A percentile compares a stretch with the other conserved stretches of the same genome.
Evolutionary conservation across 495 filamentous ascomycete species (phyloP).

Genomic region (Pyrenula aspistea): DNA sequence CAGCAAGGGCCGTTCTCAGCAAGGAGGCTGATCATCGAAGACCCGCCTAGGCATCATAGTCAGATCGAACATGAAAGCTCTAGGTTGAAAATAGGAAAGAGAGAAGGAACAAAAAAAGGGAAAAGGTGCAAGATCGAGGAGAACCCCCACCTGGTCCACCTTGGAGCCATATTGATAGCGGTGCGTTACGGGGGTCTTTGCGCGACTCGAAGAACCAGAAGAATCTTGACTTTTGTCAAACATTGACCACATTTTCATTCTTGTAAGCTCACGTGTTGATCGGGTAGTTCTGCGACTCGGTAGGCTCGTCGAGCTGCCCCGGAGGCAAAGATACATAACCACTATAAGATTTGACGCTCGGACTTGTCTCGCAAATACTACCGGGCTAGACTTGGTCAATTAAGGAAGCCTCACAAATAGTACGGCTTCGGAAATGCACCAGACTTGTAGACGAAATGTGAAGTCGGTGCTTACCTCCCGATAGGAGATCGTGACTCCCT

Average conservation of each 20-base stretch:
- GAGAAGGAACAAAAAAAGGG: no score
- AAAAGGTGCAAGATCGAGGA: not conserved
- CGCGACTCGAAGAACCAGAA: constrained; percentile 67
- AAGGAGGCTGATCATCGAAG: constrained; percentile 49
- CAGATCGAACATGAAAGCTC: no score
- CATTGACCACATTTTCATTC: no score
- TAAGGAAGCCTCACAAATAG: not conserved
- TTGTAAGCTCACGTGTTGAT: constrained; percentile 52
- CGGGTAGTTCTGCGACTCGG: constrained; percentile 41
- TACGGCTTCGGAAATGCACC: no score
- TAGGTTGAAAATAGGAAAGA: no score
- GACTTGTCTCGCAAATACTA: constrained; percentile 38
- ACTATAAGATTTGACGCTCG: constrained; percentile 35
- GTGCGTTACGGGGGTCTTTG: constrained; percentile 32
- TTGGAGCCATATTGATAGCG: constrained; percentile 42
- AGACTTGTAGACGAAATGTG: no score
- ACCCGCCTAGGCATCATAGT: constrained; percentile 38
- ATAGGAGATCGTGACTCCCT: constrained; percentile 52
- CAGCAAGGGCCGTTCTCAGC: constrained; percentile 52
- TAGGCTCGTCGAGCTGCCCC: constrained; percentile 26
- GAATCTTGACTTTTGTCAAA: constrained; percentile 32
- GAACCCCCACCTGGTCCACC: constrained; percentile 46
- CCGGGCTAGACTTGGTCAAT: not conserved
- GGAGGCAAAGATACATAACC: constrained; percentile 36
- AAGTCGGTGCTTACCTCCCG: constrained; percentile 50